Evolutionary conservation across 2,329 filamentous ascomycete genomes (phyloP).

Genomic region (Coniella vitis): DNA sequence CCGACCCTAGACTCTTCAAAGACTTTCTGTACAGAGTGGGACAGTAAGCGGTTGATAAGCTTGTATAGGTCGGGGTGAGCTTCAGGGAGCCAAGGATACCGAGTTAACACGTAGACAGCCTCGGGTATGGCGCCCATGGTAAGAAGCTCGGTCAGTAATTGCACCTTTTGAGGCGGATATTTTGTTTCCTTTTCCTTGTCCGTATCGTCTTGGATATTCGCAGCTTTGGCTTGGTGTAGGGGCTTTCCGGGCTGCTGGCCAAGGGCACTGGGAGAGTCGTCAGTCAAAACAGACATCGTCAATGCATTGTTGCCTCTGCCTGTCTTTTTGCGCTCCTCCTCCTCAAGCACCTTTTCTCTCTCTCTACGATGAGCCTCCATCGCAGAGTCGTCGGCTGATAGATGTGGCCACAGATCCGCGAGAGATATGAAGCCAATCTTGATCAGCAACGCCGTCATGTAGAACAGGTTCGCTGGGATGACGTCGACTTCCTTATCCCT

Average conservation of each 20-base stretch:
- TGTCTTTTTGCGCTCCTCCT: conserved; percentile 65
- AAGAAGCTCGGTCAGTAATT: conserved; percentile 75
- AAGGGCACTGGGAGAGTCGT: conserved; percentile 31
- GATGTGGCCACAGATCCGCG: conserved; percentile 81
- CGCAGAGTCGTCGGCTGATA: conserved; percentile 75
- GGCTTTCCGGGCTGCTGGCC: conserved; percentile 48
- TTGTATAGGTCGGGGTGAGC: conserved; percentile 74
- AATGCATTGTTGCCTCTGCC: conserved; percentile 76
- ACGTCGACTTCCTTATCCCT: conserved; percentile 63
- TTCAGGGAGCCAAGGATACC: conserved; percentile 88
- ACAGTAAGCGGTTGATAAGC: conserved; percentile 75
- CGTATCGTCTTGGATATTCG: conserved; percentile 37
- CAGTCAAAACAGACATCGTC: conserved; percentile 80
- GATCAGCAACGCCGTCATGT: conserved; percentile 83
- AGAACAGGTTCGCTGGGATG: conserved; percentile 87
- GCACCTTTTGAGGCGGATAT: conserved; percentile 67
- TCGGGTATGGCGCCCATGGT: conserved; percentile 91
- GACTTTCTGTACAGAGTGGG: conserved; percentile 75
- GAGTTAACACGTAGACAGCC: conserved; percentile 77
- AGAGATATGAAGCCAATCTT: conserved; percentile 97
- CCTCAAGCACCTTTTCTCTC: conserved; percentile 68
- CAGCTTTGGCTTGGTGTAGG: conserved; percentile 47
- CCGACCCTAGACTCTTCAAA: conserved; percentile 36
- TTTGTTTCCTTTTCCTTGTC: conserved; percentile 25
- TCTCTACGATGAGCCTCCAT: conserved; percentile 71